Base-by-base conservation (phyloP, 352 stramenopile genomes). In the Thraustochytrium aureum region DNA sequence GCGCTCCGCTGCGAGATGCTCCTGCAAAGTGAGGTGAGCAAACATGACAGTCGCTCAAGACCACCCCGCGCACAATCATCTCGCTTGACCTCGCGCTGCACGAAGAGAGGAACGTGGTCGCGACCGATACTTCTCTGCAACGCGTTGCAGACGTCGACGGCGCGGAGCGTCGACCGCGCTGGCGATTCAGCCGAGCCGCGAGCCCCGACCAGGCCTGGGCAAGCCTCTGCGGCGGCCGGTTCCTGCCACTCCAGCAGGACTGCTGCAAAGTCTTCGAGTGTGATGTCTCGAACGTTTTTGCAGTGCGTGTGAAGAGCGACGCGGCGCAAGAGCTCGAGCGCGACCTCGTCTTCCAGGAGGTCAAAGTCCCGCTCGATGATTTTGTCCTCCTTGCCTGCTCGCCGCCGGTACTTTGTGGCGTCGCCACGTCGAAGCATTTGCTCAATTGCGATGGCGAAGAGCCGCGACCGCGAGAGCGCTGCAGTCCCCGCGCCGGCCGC, bases 361-460 rank as follows among this genome's bases (percentile, higher is more conserved):
- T 43, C 33, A 22, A 75, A 35, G 39, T 75, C 66, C 26, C 42
- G 45, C 0, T n/a, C 66, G 32, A 75, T 75, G 17, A 32, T 43
- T 35, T 75, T 73, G 32, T 79, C 50, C 56, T 79, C 50, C 47
- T 56, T 56, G 38, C 69, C 14, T 7, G 37, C 20, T 10, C 69
- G 50, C 14, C 54, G 50, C 5, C 69, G 50, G 10, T 79, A 65
- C 37, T 79, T 65, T 26, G 39, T 67, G 10, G 56, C n/a, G 32
- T 79, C 69, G n/a, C 50, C 52, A 5, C 39, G 33, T 14, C 54
- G 69, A 2, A 79, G 69, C 69, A 79, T 79, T 52, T 74, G 69
- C 37, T 72, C 69, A 17, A 79, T 47, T 10, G 69, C 69, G 37
- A 73, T 7, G n/a, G 52, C 22, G 38, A 72, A 79, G 22, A 79